phyloP scores from a whole-genome alignment of 352 stramenopile species.

The Bremia lactucae region DNA sequence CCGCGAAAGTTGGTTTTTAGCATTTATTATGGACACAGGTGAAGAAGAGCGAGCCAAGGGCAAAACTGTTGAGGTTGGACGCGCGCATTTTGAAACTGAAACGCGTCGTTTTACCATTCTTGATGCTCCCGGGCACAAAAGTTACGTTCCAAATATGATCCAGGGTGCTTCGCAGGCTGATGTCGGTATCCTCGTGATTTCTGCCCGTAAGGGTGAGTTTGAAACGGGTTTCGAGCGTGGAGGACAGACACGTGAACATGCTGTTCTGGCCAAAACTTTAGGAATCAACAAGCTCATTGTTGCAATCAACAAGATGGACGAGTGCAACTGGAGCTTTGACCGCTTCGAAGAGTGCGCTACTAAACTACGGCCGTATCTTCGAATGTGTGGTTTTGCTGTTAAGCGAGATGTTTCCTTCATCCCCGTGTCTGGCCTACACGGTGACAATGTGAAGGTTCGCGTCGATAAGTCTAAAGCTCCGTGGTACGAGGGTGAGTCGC shows the following conservation, averaged over 20 bases:
- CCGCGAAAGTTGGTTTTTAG: constrained; percentile 89
- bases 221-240: constrained; percentile 97
- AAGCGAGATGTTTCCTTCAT: constrained; percentile 97
- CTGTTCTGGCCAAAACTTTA: constrained; percentile 97
- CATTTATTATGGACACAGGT: constrained; percentile 99
- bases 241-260: constrained; percentile 97
- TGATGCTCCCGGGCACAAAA: constrained; percentile 97
- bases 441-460: constrained; percentile 94
- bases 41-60: constrained; percentile 96
- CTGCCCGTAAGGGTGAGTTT: constrained; percentile 94
- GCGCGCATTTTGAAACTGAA: constrained; percentile 95
- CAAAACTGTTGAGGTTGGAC: constrained; percentile 82
- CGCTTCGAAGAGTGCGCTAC: constrained; percentile 86
- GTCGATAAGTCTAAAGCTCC: constrained; percentile 44
- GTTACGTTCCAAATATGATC: constrained; percentile 99
- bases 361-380: constrained; percentile 93
- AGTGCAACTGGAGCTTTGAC: constrained; percentile 91
- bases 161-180: constrained; percentile 95
- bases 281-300: constrained; percentile 97
- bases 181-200: constrained; percentile 95
- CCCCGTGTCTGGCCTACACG: constrained; percentile 92
- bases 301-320: constrained; percentile 99
- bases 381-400: constrained; percentile 93
- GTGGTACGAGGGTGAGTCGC: constrained; percentile 92
- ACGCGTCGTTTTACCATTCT: constrained; percentile 96